A percentile compares a stretch with the other conserved stretches of the same genome.
These are phyloP conservation scores for Coniosporium apollinis DNA, from an alignment of 495 filamentous ascomycete species.

Conservation along the genomic window DNA sequence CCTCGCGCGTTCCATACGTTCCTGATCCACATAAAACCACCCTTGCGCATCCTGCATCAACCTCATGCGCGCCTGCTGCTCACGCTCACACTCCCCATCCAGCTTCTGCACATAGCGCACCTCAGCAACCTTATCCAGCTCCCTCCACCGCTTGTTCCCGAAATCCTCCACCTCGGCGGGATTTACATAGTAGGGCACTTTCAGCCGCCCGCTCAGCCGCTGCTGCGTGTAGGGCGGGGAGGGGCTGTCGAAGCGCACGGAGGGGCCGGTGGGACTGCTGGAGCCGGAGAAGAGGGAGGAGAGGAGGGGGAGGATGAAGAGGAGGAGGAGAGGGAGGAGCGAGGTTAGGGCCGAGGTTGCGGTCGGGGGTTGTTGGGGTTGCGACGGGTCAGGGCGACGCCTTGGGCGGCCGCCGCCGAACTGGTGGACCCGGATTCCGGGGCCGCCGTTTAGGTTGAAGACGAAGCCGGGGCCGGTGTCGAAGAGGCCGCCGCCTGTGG, in stretches of 20 bases:
- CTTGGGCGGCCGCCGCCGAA: slow-evolving; percentile 24
- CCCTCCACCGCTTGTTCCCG: slow-evolving; percentile 42
- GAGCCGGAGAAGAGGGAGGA: slow-evolving; percentile 45
- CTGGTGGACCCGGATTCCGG: slow-evolving; percentile 41
- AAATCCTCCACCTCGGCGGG: slow-evolving; percentile 58
- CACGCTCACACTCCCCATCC: slow-evolving; percentile 50
- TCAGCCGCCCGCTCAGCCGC: slow-evolving; percentile 50
- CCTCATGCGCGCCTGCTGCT: slow-evolving; percentile 41
- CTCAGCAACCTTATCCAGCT: slow-evolving; percentile 66
- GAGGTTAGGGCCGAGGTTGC: slow-evolving; percentile 27
- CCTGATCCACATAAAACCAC: slow-evolving; percentile 68
- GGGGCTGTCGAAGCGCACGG: slow-evolving; percentile 51
- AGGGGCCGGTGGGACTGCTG: slow-evolving; percentile 41
- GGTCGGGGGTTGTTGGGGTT: slow-evolving; percentile 8
- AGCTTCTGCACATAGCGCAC: slow-evolving; percentile 47
- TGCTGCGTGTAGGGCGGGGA: slow-evolving; percentile 52
- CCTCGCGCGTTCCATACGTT: slow-evolving; percentile 53
- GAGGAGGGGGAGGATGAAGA: slow-evolving; percentile 71
- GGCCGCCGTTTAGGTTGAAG: slow-evolving; percentile 58
- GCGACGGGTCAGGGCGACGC: slow-evolving; percentile 15
- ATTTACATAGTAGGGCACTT: slow-evolving; percentile 71
- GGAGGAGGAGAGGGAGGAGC: slow-evolving; percentile 74
- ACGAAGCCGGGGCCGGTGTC: slow-evolving; percentile 69
- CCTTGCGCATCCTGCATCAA: slow-evolving; percentile 69
- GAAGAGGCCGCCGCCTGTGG: slow-evolving; percentile 34